These are phyloP conservation scores for Colletotrichum sp. DNA, from an alignment of 2,329 filamentous ascomycete species.

Conservation along the genomic window DNA sequence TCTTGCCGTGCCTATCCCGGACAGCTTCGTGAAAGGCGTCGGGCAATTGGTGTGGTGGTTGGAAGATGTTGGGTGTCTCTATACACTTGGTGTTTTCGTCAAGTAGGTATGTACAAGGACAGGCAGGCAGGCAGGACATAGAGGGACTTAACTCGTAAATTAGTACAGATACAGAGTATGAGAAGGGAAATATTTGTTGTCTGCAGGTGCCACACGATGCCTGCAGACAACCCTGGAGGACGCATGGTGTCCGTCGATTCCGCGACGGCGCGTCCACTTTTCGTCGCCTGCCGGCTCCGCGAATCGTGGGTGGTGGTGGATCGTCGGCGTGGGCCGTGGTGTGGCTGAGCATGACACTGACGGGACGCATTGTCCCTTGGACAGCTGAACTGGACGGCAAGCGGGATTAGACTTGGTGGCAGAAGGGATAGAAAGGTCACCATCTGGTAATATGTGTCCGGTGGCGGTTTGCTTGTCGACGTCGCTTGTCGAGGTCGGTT, in stretches of 20 bases:
- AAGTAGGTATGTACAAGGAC: neutral
- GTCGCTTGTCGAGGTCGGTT: neutral
- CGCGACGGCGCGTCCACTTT: neutral
- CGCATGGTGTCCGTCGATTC: neutral
- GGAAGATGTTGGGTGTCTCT: no score
- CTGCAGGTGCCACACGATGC: neutral
- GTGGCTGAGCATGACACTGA: constrained; percentile 13
- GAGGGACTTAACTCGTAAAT: no score
- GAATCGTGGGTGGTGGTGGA: neutral
- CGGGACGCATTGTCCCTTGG: neutral
- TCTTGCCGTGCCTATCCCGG: neutral
- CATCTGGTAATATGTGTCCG: neutral
- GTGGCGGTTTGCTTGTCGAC: neutral
- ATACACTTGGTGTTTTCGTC: no score
- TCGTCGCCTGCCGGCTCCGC: neutral
- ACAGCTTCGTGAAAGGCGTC: neutral
- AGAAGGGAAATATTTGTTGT: neutral
- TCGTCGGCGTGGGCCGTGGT: neutral
- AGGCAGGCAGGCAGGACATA: neutral
- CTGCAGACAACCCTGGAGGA: neutral
- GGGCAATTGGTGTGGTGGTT: neutral
- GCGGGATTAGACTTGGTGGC: neutral
- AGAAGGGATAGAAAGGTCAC: neutral
- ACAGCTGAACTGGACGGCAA: neutral
- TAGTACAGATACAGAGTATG: neutral